Conservation (phyloP, 352 stramenopile species). For the Phytopythium litorale region DNA sequence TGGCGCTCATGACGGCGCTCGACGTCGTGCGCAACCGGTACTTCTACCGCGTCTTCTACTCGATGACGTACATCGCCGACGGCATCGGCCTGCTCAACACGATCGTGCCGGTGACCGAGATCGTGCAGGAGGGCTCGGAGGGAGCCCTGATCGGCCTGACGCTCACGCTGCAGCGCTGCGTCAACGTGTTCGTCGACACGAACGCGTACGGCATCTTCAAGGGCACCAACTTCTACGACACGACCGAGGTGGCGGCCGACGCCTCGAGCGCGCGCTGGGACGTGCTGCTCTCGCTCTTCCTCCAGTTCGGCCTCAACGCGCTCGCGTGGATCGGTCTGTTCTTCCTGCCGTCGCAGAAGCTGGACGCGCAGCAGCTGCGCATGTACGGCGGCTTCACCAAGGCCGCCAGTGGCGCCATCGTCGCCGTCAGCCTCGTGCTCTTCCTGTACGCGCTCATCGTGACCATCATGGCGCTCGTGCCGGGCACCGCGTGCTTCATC, state of each 20-base stretch:
- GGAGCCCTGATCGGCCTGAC: slow-evolving; percentile 54
- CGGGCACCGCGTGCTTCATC: slow-evolving; percentile 27
- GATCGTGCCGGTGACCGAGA: slow-evolving; percentile 60
- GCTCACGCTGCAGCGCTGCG: slow-evolving; percentile 50
- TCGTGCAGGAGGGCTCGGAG: slow-evolving; percentile 62
- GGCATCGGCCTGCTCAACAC: slow-evolving; percentile 50
- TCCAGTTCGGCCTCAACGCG: slow-evolving; percentile 52
- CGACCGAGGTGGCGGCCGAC: slow-evolving; percentile 24
- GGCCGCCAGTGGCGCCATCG: slow-evolving; percentile 21
- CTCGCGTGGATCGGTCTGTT: slow-evolving; percentile 54
- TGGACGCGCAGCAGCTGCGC: slow-evolving; percentile 63
- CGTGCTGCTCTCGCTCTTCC: slow-evolving; percentile 47
- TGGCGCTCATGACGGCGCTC: slow-evolving; percentile 33
- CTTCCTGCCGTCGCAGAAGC: slow-evolving; percentile 65
- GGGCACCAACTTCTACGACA: slow-evolving; percentile 45
- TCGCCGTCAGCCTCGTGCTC: slow-evolving; percentile 25
- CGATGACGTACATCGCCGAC: slow-evolving; percentile 42
- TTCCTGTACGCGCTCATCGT: slow-evolving; percentile 36
- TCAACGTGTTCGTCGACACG: slow-evolving; percentile 58
- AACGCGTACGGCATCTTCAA: slow-evolving; percentile 40
- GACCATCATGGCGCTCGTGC: slow-evolving; percentile 32
- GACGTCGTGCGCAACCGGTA: slow-evolving; percentile 47
- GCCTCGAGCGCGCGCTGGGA: slow-evolving; percentile 30
- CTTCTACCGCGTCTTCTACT: slow-evolving; percentile 53
- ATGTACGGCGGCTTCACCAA: slow-evolving; percentile 69